A percentile compares a stretch with the other conserved stretches of the same genome.
These are phyloP conservation scores for Fusarium sp. DNA, from an alignment of 2,329 filamentous ascomycete genomes.

Conservation along the genomic window DNA sequence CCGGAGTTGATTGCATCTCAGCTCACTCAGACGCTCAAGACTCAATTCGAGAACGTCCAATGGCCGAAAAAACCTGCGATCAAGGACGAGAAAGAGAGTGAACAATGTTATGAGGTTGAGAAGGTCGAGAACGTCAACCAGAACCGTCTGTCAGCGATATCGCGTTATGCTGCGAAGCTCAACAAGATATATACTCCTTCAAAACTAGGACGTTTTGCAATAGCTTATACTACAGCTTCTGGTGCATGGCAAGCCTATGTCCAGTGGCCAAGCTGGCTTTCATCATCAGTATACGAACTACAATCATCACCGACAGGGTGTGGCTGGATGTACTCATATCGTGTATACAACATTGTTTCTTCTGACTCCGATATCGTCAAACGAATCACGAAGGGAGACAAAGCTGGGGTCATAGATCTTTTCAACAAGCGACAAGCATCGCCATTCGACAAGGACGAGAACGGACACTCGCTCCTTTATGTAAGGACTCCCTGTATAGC, in stretches of 20 bases:
- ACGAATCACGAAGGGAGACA: constrained; percentile 25
- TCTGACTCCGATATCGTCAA: constrained; percentile 26
- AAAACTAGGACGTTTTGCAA: constrained; percentile 16
- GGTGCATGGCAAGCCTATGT: constrained; percentile 40
- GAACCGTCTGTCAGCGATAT: neutral
- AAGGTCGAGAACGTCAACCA: neutral
- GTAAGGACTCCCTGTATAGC: constrained; percentile 9
- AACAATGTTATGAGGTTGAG: neutral
- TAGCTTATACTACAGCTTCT: constrained; percentile 4
- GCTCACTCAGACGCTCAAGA: constrained; percentile 15
- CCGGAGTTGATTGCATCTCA: constrained; percentile 23
- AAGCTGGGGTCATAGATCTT: constrained; percentile 32
- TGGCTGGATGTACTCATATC: constrained; percentile 2
- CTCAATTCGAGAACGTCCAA: neutral
- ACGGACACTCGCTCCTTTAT: constrained; percentile 28
- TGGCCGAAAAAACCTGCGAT: accelerated
- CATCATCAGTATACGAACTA: constrained; percentile 28
- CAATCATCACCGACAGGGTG: constrained; percentile 11
- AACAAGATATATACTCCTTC: constrained; percentile 16
- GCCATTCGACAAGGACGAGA: constrained; percentile 34
- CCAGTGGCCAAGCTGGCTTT: constrained; percentile 43
- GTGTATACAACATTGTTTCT: constrained; percentile 41
- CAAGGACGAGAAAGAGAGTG: neutral
- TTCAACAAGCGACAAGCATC: constrained; percentile 38
- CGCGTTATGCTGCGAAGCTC: neutral